phyloP scores from a whole-genome alignment of 2,329 filamentous ascomycete species.

The Didymella exigua region DNA sequence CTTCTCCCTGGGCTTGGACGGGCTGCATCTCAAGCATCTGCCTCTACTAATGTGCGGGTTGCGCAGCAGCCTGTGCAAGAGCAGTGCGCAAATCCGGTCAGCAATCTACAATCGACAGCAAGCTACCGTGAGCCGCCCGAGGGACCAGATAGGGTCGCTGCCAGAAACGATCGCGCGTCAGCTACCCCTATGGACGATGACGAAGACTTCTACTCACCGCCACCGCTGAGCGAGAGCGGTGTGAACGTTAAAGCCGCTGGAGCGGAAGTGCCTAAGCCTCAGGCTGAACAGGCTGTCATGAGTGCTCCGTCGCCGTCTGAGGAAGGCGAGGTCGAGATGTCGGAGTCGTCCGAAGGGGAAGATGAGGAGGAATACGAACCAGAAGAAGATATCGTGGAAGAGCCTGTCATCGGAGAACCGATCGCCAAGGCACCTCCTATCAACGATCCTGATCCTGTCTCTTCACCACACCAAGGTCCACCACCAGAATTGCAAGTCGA shows the following conservation, averaged over 20 bases:
- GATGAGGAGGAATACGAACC: constrained; percentile 45
- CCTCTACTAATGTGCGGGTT: not conserved
- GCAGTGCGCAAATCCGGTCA: not conserved
- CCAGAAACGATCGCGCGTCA: constrained; percentile 12
- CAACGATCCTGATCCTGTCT: not conserved
- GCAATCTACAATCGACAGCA: not conserved
- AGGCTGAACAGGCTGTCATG: not conserved
- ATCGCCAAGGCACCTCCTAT: not conserved
- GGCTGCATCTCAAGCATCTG: not conserved
- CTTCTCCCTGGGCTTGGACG: constrained; percentile 26
- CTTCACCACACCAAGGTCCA: constrained; percentile 9
- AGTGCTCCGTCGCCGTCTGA: constrained; percentile 31
- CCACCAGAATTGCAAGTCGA: constrained; percentile 5
- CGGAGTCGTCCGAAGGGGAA: constrained; percentile 35
- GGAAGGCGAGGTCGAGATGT: constrained; percentile 45
- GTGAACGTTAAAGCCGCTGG: not conserved
- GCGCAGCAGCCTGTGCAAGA: not conserved
- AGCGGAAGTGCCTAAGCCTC: constrained; percentile 6
- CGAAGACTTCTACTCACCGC: constrained; percentile 46
- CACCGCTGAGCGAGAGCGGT: constrained; percentile 19
- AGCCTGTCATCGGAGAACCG: not conserved
- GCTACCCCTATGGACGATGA: constrained; percentile 37
- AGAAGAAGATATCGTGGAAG: constrained; percentile 25
- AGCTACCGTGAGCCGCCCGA: not conserved
- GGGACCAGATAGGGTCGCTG: not conserved